These are phyloP conservation scores for Kodamaea kakaduensis DNA, from an alignment of 805 yeast species.

Conservation along the genomic window DNA sequence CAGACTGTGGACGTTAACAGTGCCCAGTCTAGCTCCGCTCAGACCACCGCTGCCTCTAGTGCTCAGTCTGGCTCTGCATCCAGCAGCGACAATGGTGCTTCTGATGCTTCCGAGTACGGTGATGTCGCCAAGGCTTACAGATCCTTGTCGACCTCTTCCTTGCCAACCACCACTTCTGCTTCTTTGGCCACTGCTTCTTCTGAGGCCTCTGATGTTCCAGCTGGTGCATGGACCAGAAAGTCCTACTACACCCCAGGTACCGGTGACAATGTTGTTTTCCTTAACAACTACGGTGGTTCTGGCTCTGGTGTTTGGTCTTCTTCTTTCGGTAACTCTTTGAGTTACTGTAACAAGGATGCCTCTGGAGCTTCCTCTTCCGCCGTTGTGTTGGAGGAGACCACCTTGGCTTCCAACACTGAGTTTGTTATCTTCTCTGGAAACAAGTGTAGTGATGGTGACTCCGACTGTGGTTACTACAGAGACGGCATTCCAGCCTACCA, in stretches of 20 bases:
- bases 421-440: slow-evolving; percentile 74
- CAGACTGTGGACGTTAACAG: slow-evolving; percentile 21
- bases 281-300: slow-evolving; percentile 85
- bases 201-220: slow-evolving; percentile 7
- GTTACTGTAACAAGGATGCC: slow-evolving; percentile 79
- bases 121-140: slow-evolving; percentile 10
- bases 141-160: slow-evolving; percentile 8
- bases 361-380: slow-evolving; percentile 66
- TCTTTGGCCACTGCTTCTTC: slow-evolving; percentile 19
- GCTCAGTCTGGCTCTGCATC: slow-evolving; percentile 12
- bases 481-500: slow-evolving; percentile 78
- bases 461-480: slow-evolving; percentile 18
- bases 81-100: slow-evolving; percentile 12
- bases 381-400: slow-evolving; percentile 62
- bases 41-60: neutral
- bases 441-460: slow-evolving; percentile 27
- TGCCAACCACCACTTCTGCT: slow-evolving; percentile 16
- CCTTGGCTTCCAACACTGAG: slow-evolving; percentile 71
- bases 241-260: slow-evolving; percentile 69
- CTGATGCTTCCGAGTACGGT: slow-evolving; percentile 5
- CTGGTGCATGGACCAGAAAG: slow-evolving; percentile 59
- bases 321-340: slow-evolving; percentile 87
- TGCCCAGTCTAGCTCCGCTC: neutral
- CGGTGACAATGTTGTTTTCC: slow-evolving; percentile 68
- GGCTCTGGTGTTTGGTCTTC: slow-evolving; percentile 88